Base-by-base conservation (phyloP, 139 green algal species). In the Microglena sp. region DNA sequence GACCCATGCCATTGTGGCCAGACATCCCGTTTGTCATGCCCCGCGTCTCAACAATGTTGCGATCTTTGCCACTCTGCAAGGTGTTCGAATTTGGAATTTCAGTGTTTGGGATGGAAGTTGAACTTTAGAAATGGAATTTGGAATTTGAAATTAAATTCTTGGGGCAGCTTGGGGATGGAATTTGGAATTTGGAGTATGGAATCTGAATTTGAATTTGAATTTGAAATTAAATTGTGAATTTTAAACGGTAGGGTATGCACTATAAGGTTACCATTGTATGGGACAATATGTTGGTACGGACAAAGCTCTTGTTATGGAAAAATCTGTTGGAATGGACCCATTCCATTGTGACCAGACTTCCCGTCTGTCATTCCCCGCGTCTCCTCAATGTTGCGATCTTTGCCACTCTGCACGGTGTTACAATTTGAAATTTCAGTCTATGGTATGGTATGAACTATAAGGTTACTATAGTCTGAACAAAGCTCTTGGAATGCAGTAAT, bases 31-130 rank as follows among this genome's bases (percentile, higher is more conserved):
- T 65, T 28, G 21, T 18, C 21, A 22, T 33, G 58, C 31, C n/a
- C 29, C 22, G 61, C 36, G 28, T 43, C 61, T 67, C 61, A 5
- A 57, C 35, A 24, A 67, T 69, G 58, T 65, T 33, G 32, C 58
- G 58, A 53, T 69, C 68, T 21, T 50, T 69, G 5, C 60, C 60
- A 24, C 68, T 74, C 60, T 74, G 45, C 33, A 56, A 3, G 34
- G 5, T 6, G 33, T 50, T 34, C 15, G 31, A 53, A 33, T 4
- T 27, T 28, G 40, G 11, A 50, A 50, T 50, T 18, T n/a, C 40
- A 50, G 18, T 11, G 11, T 50, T n/a, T 18, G 40, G 11, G n/a
- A n/a, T n/a, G n/a, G n/a, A n/a, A n/a, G n/a, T n/a, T n/a, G n/a
- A n/a, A n/a, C n/a, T n/a, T n/a, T n/a, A n/a, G n/a, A n/a, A n/a